Evolutionary conservation across 2,329 filamentous ascomycete species (phyloP).

Genomic region (Apiospora hydei): DNA sequence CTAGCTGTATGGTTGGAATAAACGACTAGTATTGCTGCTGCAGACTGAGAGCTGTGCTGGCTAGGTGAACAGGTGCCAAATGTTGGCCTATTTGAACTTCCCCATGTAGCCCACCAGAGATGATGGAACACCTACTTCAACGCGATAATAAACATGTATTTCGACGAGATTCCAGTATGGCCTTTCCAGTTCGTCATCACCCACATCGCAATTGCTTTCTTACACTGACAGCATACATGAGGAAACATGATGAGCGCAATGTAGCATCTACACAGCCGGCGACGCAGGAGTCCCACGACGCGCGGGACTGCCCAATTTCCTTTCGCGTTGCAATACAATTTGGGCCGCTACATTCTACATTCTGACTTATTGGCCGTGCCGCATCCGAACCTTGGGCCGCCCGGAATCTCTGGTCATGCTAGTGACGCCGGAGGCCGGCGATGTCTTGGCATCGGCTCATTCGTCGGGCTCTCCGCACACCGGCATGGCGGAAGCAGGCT

Average conservation of each 20-base stretch:
- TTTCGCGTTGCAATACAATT: not conserved
- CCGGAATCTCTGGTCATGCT: not conserved
- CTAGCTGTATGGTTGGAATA: not conserved
- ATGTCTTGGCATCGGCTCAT: constrained; percentile 13
- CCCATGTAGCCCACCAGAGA: not conserved
- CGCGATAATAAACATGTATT: not conserved
- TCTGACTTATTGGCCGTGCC: too few species aligned
- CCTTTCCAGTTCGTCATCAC: too few species aligned
- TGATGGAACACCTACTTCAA: too few species aligned
- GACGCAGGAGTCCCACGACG: not conserved
- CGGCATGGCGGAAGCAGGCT: not conserved
- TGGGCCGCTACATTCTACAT: too few species aligned
- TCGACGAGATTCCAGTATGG: too few species aligned
- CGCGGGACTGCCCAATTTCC: not conserved
- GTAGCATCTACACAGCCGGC: not conserved
- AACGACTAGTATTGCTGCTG: not conserved
- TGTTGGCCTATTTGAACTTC: not conserved
- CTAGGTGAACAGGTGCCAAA: not conserved
- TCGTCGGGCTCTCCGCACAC: not conserved
- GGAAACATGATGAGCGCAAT: not conserved
- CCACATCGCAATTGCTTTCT: not conserved
- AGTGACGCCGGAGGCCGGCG: constrained; percentile 9
- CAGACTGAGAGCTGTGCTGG: not conserved
- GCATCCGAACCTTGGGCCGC: not conserved
- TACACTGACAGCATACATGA: not conserved